phyloP scores from a whole-genome alignment of 768 basidiomycete species.

The Infundibulicybe gibba region DNA sequence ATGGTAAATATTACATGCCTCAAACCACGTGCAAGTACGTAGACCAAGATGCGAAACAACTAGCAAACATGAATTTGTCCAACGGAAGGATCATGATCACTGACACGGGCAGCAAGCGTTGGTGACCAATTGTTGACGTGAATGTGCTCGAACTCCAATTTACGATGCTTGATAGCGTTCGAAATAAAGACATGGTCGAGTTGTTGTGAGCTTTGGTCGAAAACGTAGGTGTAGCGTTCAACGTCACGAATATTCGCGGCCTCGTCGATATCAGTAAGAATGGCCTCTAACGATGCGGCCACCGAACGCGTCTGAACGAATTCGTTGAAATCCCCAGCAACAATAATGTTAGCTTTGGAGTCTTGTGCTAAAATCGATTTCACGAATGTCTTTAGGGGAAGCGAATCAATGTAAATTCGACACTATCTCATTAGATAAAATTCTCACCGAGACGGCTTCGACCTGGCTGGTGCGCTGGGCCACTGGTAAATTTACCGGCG shows the following conservation, averaged over 20 bases:
- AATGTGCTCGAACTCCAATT: constrained; percentile 49
- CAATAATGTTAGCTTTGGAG: constrained; percentile 42
- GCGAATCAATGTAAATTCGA: neutral
- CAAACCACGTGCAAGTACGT: no score
- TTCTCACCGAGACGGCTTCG: constrained; percentile 45
- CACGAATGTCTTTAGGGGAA: constrained; percentile 37
- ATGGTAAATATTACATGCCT: no score
- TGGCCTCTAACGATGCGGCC: constrained; percentile 35
- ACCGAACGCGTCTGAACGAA: constrained; percentile 50
- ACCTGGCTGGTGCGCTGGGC: constrained; percentile 48
- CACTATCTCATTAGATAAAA: constrained; percentile 2
- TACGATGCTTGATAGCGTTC: constrained; percentile 34
- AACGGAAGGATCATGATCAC: constrained; percentile 63
- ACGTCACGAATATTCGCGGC: constrained; percentile 39
- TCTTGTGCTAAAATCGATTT: constrained; percentile 37
- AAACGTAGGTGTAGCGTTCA: constrained; percentile 61
- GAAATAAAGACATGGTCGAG: constrained; percentile 60
- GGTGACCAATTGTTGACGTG: constrained; percentile 60
- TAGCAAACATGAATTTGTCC: constrained; percentile 46
- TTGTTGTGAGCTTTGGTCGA: constrained; percentile 55
- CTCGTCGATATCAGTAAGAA: constrained; percentile 49
- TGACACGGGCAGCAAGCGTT: constrained; percentile 35
- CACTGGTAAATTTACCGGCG: constrained; percentile 52
- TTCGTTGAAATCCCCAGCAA: constrained; percentile 64
- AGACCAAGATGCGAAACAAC: no score